Base-by-base conservation (phyloP, 257 asterid species). In the Agastache rugosa region DNA sequence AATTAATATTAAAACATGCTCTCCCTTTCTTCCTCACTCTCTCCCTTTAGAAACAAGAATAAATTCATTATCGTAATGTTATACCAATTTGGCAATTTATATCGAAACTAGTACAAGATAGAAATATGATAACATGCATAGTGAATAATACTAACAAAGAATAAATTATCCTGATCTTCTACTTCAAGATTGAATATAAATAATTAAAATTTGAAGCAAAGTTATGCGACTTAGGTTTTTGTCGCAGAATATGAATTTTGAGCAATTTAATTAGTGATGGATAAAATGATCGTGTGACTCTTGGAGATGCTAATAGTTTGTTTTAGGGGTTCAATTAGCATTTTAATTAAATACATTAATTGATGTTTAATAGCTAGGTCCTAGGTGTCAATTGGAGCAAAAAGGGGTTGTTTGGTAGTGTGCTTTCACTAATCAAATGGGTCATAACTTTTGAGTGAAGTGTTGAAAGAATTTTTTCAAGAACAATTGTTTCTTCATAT, bases 381-480 rank as follows among this genome's bases (percentile, higher is more conserved):
- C n/a, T n/a, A 79, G 83, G 86, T 82, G 83, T 80, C 83, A 59
- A 53, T 69, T 79, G 64, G 74, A 58, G 75, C 82, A 31, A 77
- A 78, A 72, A 63, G 71, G 71, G 65, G 34, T 5, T 63, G 72
- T 68, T 48, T 78, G 73, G 61, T 77, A 67, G 58, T 69, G 80
- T 72, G 82, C 68, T 65, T 77, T 76, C 82, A 64, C 62, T 59
- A 47, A 76, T 70, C 73, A 67, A 77, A 79, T 79, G 67, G 61
- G 75, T 71, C 74, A 61, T 75, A 74, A 56, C 74, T 77, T 71
- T 82, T 54, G 62, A 74, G 29, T 22, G 15, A 44, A 61, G 76
- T 63, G 75, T 60, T 79, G 83, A 74, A 74, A 75, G 85, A 84
- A 82, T 84, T 82, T 82, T 75, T 83, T 77, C 83, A 77, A 85